Conservation (phyloP, 306 rosid species). For the Hippophae tibetana region DNA sequence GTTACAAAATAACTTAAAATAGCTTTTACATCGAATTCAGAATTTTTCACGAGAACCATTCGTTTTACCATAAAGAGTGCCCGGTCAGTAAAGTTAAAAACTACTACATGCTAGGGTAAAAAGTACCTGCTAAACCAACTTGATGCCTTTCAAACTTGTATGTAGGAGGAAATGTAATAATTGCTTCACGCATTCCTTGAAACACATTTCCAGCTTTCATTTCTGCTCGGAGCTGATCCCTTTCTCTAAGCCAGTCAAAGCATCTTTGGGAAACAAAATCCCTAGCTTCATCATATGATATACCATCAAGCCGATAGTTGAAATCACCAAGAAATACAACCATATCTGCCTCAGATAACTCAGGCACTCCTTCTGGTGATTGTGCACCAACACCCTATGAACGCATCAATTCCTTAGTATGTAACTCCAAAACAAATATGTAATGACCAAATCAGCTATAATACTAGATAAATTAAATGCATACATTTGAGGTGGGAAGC, state of each 20-base stretch:
- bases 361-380: slow-evolving; percentile 64
- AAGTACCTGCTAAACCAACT: slow-evolving; percentile 86
- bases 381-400: slow-evolving; percentile 39
- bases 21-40: slow-evolving; percentile 4
- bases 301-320: slow-evolving; percentile 81
- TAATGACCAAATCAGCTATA: slow-evolving; percentile 20
- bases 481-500: slow-evolving; percentile 61
- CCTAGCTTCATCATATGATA: slow-evolving; percentile 92
- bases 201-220: slow-evolving; percentile 94
- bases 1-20: background rate
- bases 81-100: slow-evolving; percentile 1
- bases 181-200: slow-evolving; percentile 99
- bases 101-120: slow-evolving; percentile 2
- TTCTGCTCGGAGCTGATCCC: slow-evolving; percentile 89
- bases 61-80: background rate
- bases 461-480: slow-evolving; percentile 23
- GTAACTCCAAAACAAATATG: slow-evolving; percentile 11
- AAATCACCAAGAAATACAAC: slow-evolving; percentile 93
- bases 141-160: slow-evolving; percentile 94
- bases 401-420: slow-evolving; percentile 28
- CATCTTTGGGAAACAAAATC: slow-evolving; percentile 96
- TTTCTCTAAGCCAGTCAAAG: slow-evolving; percentile 97
- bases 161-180: slow-evolving; percentile 81
- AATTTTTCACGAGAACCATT: background rate
- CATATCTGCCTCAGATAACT: slow-evolving; percentile 87